Evolutionary conservation across 768 basidiomycete species (phyloP), one percentile per base, ranked within the genome.

Genomic region (Sarcodon aspratus): DNA sequence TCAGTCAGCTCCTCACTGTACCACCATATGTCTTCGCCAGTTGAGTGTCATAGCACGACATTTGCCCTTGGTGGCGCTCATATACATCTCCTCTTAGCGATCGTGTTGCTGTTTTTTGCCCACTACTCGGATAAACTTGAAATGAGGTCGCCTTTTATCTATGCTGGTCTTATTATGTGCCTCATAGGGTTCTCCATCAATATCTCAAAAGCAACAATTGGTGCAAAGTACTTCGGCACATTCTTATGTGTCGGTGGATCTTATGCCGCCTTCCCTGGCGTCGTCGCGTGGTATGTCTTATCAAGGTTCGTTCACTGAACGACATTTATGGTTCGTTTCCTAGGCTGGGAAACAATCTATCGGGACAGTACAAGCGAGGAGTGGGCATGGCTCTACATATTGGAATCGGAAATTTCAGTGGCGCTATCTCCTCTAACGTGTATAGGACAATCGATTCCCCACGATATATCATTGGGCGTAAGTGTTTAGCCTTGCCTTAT

Each of bases 141-240:
- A 54, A 64, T 70, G 50, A 77, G 83, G 13, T 77, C 67, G 9
- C 76, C 74, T 0, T 85, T 81, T 64, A 72, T 86, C 51, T 52
- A 77, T 7, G 67, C 69, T 0, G 76, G 75, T 0, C 71, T 75
- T 3, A 13, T 65, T 1, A 67, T 79, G 61, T 71, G 69, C 46
- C 59, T 80, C 34, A 66, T 80, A 31, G 82, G 83, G 0, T 85
- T 79, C 56, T 48, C 69, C 0, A 82, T 85, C 61, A 80, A 82
- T 56, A 78, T 85, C 46, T 76, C 79, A 0, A 57, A 70, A 10
- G 74, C 63, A 1, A 54, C 73, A 0, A 57, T 59, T 42, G 77
- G 79, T 0, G 76, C 67, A 27, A 85, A 85, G 62, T 86, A 85
- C 59, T 80, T 84, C 53, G 84, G 82, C 1, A 83, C 77, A 0